These are phyloP conservation scores for Cystofilobasidium bisporidii DNA, from an alignment of 768 basidiomycete species.

Conservation along the genomic window DNA sequence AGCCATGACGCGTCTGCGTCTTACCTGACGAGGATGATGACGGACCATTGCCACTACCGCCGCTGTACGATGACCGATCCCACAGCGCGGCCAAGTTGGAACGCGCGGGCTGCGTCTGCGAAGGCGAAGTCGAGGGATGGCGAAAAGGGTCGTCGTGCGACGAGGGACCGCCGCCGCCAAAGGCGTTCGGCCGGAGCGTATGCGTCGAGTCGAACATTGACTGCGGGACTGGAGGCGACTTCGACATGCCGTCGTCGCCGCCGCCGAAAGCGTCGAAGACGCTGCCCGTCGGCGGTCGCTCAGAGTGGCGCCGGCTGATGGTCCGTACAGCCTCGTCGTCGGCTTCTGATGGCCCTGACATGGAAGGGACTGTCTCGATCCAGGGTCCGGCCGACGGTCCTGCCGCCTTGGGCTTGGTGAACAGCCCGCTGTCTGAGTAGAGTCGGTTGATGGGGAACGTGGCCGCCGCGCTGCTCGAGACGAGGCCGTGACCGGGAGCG, in stretches of 20 bases:
- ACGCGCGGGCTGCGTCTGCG: background rate
- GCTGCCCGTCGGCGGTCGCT: background rate
- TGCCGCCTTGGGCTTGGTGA: background rate
- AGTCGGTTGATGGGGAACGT: background rate
- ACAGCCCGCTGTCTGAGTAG: slow-evolving; percentile 3
- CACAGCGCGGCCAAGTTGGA: background rate
- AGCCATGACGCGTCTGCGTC: background rate
- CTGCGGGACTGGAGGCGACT: background rate
- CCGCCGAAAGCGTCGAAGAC: background rate
- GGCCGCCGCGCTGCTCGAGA: background rate
- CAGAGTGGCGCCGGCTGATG: background rate
- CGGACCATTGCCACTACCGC: too few species aligned
- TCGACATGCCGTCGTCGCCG: background rate
- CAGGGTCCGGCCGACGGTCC: background rate
- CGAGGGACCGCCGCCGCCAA: background rate
- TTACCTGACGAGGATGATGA: background rate
- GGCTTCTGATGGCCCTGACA: background rate
- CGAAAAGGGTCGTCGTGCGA: background rate
- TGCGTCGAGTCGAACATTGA: background rate
- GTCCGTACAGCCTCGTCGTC: background rate
- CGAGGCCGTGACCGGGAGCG: background rate
- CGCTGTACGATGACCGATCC: background rate
- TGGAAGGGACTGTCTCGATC: background rate
- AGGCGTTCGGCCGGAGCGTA: background rate
- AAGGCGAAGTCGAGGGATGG: background rate